These are phyloP conservation scores for Yamadazyma spencermartinsiae DNA, from an alignment of 1,139 yeast species.

Conservation along the genomic window DNA sequence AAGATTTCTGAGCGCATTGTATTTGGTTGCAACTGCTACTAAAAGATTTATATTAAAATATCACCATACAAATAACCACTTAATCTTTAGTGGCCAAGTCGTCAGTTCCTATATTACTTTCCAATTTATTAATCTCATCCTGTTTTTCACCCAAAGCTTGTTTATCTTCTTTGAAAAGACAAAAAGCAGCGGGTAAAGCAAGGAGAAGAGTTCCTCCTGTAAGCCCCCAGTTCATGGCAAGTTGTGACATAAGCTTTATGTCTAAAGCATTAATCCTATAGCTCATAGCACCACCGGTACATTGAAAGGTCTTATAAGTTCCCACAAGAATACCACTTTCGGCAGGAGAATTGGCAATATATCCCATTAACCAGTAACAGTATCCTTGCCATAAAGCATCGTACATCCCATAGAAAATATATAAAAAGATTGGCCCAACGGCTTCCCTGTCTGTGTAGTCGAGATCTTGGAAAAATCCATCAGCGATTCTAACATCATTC, in stretches of 20 bases:
- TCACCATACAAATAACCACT: neutral
- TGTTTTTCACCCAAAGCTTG: neutral
- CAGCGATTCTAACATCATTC: slow-evolving; percentile 18
- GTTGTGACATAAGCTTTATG: slow-evolving; percentile 3
- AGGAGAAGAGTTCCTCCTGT: slow-evolving; percentile 7
- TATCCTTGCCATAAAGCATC: slow-evolving; percentile 58
- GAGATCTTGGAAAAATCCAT: slow-evolving; percentile 20
- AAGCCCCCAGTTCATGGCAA: slow-evolving; percentile 8
- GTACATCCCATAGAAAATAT: slow-evolving; percentile 55
- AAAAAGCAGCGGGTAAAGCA: slow-evolving; percentile 6
- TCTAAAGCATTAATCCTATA: slow-evolving; percentile 4
- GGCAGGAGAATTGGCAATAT: slow-evolving; percentile 3
- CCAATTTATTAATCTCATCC: neutral
- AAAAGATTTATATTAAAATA: neutral
- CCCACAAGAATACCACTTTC: slow-evolving; percentile 4
- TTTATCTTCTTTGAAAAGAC: slow-evolving; percentile 1
- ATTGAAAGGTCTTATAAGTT: slow-evolving; percentile 3
- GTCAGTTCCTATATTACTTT: neutral
- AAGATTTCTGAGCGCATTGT: no score
- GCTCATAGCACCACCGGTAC: slow-evolving; percentile 21
- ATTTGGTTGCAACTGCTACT: no score
- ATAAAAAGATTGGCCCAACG: slow-evolving; percentile 58
- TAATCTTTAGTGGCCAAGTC: neutral
- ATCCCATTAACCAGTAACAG: slow-evolving; percentile 42
- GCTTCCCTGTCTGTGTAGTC: slow-evolving; percentile 1